phyloP scores from a whole-genome alignment of 495 filamentous ascomycete genomes.

The Trichoderma gamsii region DNA sequence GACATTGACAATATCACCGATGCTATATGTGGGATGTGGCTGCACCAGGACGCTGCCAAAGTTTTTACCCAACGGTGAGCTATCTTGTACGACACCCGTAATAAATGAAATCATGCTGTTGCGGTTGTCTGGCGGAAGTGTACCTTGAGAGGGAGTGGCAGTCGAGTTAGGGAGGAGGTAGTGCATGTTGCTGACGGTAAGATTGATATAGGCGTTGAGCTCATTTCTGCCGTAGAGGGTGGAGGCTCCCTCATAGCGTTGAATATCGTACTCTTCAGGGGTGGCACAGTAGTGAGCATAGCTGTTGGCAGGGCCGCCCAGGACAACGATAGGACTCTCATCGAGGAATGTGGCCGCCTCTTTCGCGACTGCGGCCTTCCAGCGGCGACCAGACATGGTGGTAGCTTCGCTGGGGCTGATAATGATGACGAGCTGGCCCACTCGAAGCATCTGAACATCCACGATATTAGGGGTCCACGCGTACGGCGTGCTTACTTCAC shows the following conservation, averaged over 20 bases:
- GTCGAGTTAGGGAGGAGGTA: slow-evolving; percentile 55
- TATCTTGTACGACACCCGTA: slow-evolving; percentile 70
- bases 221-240: slow-evolving; percentile 87
- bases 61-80: slow-evolving; percentile 53
- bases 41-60: slow-evolving; percentile 66
- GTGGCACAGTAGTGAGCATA: slow-evolving; percentile 93
- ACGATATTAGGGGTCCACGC: slow-evolving; percentile 88
- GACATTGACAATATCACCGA: slow-evolving; percentile 58
- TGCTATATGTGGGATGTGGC: slow-evolving; percentile 48
- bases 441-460: slow-evolving; percentile 83
- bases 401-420: slow-evolving; percentile 82
- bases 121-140: slow-evolving; percentile 72
- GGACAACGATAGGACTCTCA: slow-evolving; percentile 49
- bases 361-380: slow-evolving; percentile 67
- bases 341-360: slow-evolving; percentile 34
- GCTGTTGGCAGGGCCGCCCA: slow-evolving; percentile 86
- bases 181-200: slow-evolving; percentile 63
- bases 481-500: slow-evolving; percentile 71
- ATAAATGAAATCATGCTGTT: slow-evolving; percentile 72
- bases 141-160: slow-evolving; percentile 49
- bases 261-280: slow-evolving; percentile 80
- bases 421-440: slow-evolving; percentile 84
- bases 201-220: slow-evolving; percentile 79
- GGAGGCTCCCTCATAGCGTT: slow-evolving; percentile 92
- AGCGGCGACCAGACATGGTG: slow-evolving; percentile 90